Percentiles rank a stretch among this genome's conserved stretches.
Evolutionary conservation across 345 rosid genomes (phyloP).

Genomic region (Jatropha curcas): DNA sequence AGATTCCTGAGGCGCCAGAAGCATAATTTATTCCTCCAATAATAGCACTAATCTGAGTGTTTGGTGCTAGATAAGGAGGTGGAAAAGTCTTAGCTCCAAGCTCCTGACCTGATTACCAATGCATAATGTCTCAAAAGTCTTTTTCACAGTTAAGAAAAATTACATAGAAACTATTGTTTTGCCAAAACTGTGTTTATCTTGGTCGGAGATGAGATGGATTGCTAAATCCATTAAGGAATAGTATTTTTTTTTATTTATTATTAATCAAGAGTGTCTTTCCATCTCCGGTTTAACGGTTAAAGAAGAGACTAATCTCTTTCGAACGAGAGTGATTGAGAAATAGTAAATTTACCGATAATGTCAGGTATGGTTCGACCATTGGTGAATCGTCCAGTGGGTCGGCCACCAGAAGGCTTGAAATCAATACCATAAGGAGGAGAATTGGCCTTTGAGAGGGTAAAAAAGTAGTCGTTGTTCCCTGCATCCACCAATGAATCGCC

Average conservation of each 20-base stretch:
- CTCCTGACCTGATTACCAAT: constrained; percentile 15
- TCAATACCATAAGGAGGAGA: constrained; percentile 63
- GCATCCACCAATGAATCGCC: constrained; percentile 62
- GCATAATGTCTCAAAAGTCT: neutral
- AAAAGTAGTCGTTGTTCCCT: constrained; percentile 50
- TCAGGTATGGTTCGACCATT: constrained; percentile 49
- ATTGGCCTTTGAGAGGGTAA: constrained; percentile 52
- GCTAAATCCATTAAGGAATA: too few species aligned
- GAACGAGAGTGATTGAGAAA: too few species aligned
- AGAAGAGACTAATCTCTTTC: too few species aligned
- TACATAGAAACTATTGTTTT: too few species aligned
- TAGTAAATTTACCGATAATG: constrained; percentile 28
- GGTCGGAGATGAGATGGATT: too few species aligned
- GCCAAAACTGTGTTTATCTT: too few species aligned
- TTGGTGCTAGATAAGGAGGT: constrained; percentile 78
- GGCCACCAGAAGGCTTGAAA: constrained; percentile 56
- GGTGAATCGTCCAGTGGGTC: constrained; percentile 68
- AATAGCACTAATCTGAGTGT: constrained; percentile 44
- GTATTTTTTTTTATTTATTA: too few species aligned
- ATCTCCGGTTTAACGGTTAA: too few species aligned
- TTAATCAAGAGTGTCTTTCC: too few species aligned
- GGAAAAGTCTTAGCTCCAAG: constrained; percentile 32
- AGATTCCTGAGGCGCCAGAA: constrained; percentile 82
- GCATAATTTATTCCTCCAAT: constrained; percentile 78
- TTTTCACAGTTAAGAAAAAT: neutral